phyloP scores from a whole-genome alignment of 2,329 filamentous ascomycete genomes.

The Pseudogymnoascus sp. region DNA sequence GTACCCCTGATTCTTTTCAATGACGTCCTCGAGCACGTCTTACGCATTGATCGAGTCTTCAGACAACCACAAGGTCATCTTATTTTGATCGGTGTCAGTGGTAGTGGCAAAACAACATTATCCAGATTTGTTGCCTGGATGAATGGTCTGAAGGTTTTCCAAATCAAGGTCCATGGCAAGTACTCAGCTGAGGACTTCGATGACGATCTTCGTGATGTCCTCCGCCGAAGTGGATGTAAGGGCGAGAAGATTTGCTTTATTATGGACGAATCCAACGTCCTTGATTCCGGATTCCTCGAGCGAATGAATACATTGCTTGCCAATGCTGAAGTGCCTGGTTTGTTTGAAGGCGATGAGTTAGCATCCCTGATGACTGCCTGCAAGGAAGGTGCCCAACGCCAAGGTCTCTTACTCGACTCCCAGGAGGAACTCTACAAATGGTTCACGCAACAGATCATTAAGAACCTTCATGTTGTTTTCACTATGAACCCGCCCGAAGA shows the following conservation, averaged over 20 bases:
- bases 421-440: slow-evolving; percentile 99
- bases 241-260: slow-evolving; percentile 99
- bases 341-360: slow-evolving; percentile 98
- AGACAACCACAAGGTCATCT: slow-evolving; percentile 95
- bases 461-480: slow-evolving; percentile 97
- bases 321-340: slow-evolving; percentile 96
- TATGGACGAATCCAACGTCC: slow-evolving; percentile 98
- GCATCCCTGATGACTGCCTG: slow-evolving; percentile 98
- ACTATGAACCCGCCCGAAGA: slow-evolving; percentile 99
- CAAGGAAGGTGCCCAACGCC: slow-evolving; percentile 94
- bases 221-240: slow-evolving; percentile 90
- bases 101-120: slow-evolving; percentile 94
- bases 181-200: slow-evolving; percentile 99
- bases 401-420: slow-evolving; percentile 89
- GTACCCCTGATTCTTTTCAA: slow-evolving; percentile 99
- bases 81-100: slow-evolving; percentile 96
- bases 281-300: slow-evolving; percentile 97
- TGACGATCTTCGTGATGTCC: slow-evolving; percentile 87
- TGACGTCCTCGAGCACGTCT: slow-evolving; percentile 93
- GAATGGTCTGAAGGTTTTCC: slow-evolving; percentile 98
- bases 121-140: slow-evolving; percentile 99
- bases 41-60: slow-evolving; percentile 98
- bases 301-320: slow-evolving; percentile 98
- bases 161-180: slow-evolving; percentile 99
- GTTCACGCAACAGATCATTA: slow-evolving; percentile 99